Evolutionary conservation across 306 rosid genomes (phyloP).

Genomic region (Prunus campanulata): DNA sequence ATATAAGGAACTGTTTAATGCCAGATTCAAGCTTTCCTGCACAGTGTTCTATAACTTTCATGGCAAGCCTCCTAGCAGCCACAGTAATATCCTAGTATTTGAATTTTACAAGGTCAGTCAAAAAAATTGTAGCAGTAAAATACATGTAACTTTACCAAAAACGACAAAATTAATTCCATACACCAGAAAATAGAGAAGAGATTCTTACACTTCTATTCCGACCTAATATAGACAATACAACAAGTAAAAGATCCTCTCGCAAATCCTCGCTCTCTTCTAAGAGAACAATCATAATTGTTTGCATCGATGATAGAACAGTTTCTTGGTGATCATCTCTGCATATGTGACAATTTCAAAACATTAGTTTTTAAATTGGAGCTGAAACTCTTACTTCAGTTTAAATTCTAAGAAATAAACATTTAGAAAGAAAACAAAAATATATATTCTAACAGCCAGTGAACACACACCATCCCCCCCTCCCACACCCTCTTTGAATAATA

Average conservation of each 20-base stretch:
- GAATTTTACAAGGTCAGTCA: constrained; percentile 21
- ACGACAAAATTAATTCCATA: constrained; percentile 12
- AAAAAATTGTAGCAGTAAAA: background rate
- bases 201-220: constrained; percentile 72
- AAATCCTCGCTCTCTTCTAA: constrained; percentile 97
- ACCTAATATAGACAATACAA: constrained; percentile 71
- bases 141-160: background rate
- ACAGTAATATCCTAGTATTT: constrained; percentile 64
- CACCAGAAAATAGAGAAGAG: constrained; percentile 23
- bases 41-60: constrained; percentile 84
- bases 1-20: constrained; percentile 77
- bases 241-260: constrained; percentile 61
- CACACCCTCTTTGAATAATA: background rate
- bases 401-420: background rate
- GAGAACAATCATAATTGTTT: constrained; percentile 86
- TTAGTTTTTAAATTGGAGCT: background rate
- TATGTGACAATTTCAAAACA: background rate
- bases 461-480: background rate
- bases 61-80: constrained; percentile 97
- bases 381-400: background rate
- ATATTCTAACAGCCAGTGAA: background rate
- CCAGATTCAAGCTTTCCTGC: constrained; percentile 86
- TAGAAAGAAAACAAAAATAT: background rate
- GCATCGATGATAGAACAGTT: constrained; percentile 90
- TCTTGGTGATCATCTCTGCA: constrained; percentile 96